Evolutionary conservation across 371 early-diverging fungal species (phyloP).

Genomic region (Actinomortierella ambigua): DNA sequence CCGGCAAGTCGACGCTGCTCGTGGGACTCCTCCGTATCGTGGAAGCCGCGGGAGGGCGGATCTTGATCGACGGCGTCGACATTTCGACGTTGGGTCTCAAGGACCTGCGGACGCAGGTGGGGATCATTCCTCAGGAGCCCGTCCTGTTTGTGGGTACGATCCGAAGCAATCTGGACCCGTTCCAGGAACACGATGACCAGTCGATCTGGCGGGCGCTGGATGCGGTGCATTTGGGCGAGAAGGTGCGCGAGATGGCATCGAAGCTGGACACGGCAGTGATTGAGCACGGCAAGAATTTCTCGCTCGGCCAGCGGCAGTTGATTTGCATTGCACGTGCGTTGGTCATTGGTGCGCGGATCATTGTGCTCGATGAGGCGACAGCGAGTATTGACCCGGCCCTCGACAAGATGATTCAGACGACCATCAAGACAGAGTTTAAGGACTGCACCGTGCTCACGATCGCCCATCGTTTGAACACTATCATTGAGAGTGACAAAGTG

Average conservation of each 20-base stretch:
- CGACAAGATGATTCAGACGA: slow-evolving; percentile 71
- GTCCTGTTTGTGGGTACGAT: slow-evolving; percentile 77
- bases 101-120: slow-evolving; percentile 71
- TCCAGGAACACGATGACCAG: slow-evolving; percentile 70
- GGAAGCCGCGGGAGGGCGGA: slow-evolving; percentile 70
- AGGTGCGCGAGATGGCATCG: slow-evolving; percentile 42
- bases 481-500: slow-evolving; percentile 83
- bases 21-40: slow-evolving; percentile 78
- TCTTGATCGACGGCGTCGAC: slow-evolving; percentile 79
- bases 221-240: slow-evolving; percentile 61
- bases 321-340: slow-evolving; percentile 82
- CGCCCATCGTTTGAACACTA: slow-evolving; percentile 79
- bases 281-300: slow-evolving; percentile 68
- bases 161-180: slow-evolving; percentile 84
- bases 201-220: slow-evolving; percentile 82
- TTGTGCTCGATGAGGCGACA: slow-evolving; percentile 72
- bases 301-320: slow-evolving; percentile 80
- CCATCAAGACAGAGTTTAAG: slow-evolving; percentile 77
- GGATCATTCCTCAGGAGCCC: slow-evolving; percentile 88
- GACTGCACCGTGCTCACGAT: slow-evolving; percentile 85
- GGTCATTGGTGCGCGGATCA: slow-evolving; percentile 67
- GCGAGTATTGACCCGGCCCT: slow-evolving; percentile 69
- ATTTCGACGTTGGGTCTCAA: slow-evolving; percentile 72
- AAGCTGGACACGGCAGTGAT: slow-evolving; percentile 61
- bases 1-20: slow-evolving; percentile 75